Percentiles rank a stretch among this genome's conserved stretches.
phyloP scores from a whole-genome alignment of 495 filamentous ascomycete genomes.

The Opeltia flavorubescens region DNA sequence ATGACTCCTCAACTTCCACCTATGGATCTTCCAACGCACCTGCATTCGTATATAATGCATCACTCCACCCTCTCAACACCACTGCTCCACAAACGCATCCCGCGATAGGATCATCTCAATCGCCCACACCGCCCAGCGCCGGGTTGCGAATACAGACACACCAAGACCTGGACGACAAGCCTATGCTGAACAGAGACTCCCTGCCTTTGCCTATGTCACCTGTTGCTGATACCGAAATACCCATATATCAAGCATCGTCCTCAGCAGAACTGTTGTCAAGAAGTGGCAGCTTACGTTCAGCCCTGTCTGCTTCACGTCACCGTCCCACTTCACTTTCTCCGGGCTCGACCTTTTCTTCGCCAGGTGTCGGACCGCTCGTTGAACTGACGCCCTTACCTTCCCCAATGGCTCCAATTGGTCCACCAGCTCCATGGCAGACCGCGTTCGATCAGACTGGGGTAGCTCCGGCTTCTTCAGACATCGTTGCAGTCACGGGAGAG shows the following conservation, averaged over 20 bases:
- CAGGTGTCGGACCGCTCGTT: constrained; percentile 65
- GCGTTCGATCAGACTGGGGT: constrained; percentile 24
- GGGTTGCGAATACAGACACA: constrained; percentile 23
- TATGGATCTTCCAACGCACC: constrained; percentile 1
- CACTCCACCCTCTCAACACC: constrained; percentile 11
- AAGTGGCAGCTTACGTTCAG: constrained; percentile 36
- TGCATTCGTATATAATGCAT: constrained; percentile 13
- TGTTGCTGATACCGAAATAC: constrained; percentile 19
- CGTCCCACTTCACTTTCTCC: constrained; percentile 45
- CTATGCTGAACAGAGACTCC: constrained; percentile 10
- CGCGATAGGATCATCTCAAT: constrained; percentile 6
- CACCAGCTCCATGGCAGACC: constrained; percentile 57
- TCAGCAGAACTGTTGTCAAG: constrained; percentile 31
- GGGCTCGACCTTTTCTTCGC: constrained; percentile 47
- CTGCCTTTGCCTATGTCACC: background rate
- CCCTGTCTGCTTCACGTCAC: constrained; percentile 25
- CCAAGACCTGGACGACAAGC: constrained; percentile 14
- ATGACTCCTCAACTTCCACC: background rate
- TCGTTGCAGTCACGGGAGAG: background rate
- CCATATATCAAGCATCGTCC: constrained; percentile 26
- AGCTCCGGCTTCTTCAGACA: background rate
- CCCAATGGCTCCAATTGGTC: constrained; percentile 57
- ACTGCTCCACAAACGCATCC: constrained; percentile 10
- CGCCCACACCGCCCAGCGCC: constrained; percentile 19
- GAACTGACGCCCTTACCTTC: constrained; percentile 91